Conservation (phyloP, 164 flowering plant species). For the Magnolia kwangsiensis region DNA sequence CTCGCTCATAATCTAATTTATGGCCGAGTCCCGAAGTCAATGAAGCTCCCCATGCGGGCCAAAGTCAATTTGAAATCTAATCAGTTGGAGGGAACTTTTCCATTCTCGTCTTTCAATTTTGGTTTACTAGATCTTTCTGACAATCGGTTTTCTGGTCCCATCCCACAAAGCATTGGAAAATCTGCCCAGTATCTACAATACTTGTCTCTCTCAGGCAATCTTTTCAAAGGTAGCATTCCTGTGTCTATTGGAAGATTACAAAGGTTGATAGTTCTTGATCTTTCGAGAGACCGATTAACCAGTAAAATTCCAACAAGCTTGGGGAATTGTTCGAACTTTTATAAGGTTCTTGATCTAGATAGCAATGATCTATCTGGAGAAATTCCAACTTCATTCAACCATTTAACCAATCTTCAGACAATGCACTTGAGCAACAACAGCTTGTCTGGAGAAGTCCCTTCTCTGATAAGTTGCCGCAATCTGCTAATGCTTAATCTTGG, state of each 20-base stretch:
- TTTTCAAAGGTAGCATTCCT: conserved; percentile 40
- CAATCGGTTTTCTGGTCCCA: conserved; percentile 37
- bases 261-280: conserved; percentile 32
- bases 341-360: conserved; percentile 32
- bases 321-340: conserved; percentile 24
- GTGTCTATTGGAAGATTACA: conserved; percentile 29
- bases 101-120: conserved; percentile 27
- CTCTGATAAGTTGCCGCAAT: not conserved
- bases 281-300: conserved; percentile 33
- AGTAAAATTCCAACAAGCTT: conserved; percentile 42
- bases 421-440: conserved; percentile 35
- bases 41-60: not conserved
- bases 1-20: not conserved
- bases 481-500: not conserved
- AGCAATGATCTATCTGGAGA: conserved; percentile 33
- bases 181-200: conserved; percentile 28
- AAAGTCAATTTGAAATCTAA: not conserved
- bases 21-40: conserved; percentile 1
- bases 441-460: not conserved
- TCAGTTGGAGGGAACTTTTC: not conserved
- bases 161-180: conserved; percentile 22
- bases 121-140: conserved; percentile 34
- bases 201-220: conserved; percentile 38
- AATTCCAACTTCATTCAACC: conserved; percentile 37
- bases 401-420: conserved; percentile 29